Conservation (phyloP, 179 eudicot genomes). For the Camellia oleifera region DNA sequence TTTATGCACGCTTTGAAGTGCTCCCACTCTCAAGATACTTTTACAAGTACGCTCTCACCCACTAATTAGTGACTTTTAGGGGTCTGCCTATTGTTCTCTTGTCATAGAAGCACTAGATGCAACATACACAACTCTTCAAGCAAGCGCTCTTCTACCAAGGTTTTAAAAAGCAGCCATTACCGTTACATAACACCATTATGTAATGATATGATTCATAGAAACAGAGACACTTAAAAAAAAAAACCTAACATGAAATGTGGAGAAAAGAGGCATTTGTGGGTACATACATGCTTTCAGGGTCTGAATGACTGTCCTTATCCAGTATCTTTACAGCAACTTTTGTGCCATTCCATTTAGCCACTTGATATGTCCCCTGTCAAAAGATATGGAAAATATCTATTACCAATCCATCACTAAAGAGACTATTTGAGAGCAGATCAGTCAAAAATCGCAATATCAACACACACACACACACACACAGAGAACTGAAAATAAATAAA, state of each 20-base stretch:
- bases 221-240: too few relatives aligned
- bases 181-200: too few relatives aligned
- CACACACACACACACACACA: too few relatives aligned
- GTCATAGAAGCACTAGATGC: neutral
- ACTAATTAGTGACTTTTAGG: too few relatives aligned
- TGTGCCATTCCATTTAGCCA: constrained; percentile 98
- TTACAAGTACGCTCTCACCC: too few relatives aligned
- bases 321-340: constrained; percentile 96
- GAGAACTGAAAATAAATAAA: too few relatives aligned
- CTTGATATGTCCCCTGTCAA: constrained; percentile 79
- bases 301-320: constrained; percentile 82
- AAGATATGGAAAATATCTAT: constrained; percentile 2
- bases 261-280: neutral
- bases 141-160: neutral
- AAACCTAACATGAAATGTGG: too few relatives aligned
- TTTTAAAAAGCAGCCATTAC: too few relatives aligned
- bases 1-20: too few relatives aligned
- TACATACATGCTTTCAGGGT: constrained; percentile 82
- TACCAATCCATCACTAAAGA: neutral
- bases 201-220: too few relatives aligned
- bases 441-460: neutral
- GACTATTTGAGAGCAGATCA: neutral
- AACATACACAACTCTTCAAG: neutral
- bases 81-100: neutral
- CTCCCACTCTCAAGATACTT: too few relatives aligned